Conservation (phyloP, 2,329 filamentous ascomycete genomes). For the Aspergillus novofumigatus region DNA sequence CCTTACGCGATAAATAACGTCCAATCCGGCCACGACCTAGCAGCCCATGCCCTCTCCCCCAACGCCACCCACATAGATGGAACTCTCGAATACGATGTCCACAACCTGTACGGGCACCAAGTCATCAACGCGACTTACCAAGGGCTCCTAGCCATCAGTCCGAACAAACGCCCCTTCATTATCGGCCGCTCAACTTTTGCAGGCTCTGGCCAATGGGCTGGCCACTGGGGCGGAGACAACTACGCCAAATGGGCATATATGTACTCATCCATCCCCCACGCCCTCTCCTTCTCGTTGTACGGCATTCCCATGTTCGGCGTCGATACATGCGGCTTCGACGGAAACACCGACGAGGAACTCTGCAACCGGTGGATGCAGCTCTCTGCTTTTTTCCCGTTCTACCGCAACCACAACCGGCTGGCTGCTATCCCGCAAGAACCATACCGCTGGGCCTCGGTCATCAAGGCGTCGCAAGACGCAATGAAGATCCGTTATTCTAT, state of each 20-base stretch:
- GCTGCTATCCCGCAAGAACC: constrained; percentile 64
- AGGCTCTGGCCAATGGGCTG: constrained; percentile 69
- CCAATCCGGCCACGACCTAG: constrained; percentile 60
- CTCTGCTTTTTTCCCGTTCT: constrained; percentile 72
- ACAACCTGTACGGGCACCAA: constrained; percentile 73
- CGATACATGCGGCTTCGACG: constrained; percentile 67
- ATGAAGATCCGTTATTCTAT: constrained; percentile 69
- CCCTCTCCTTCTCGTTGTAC: constrained; percentile 68
- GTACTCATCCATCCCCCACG: constrained; percentile 73
- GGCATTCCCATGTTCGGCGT: constrained; percentile 75
- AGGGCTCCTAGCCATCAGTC: constrained; percentile 60
- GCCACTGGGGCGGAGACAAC: constrained; percentile 82
- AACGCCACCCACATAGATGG: constrained; percentile 75
- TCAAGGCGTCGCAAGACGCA: constrained; percentile 58
- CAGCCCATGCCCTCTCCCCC: constrained; percentile 67
- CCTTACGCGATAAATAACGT: constrained; percentile 74
- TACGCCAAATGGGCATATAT: constrained; percentile 66
- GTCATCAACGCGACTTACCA: constrained; percentile 74
- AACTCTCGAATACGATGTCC: constrained; percentile 72
- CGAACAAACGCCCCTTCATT: constrained; percentile 70
- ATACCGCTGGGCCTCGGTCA: constrained; percentile 66
- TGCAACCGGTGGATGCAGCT: constrained; percentile 73
- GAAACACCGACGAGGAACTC: constrained; percentile 64
- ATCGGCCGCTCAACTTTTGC: constrained; percentile 79
- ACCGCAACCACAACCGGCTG: constrained; percentile 69